phyloP scores from a whole-genome alignment of 2,329 filamentous ascomycete species.

The Tolypocladium tropicale region DNA sequence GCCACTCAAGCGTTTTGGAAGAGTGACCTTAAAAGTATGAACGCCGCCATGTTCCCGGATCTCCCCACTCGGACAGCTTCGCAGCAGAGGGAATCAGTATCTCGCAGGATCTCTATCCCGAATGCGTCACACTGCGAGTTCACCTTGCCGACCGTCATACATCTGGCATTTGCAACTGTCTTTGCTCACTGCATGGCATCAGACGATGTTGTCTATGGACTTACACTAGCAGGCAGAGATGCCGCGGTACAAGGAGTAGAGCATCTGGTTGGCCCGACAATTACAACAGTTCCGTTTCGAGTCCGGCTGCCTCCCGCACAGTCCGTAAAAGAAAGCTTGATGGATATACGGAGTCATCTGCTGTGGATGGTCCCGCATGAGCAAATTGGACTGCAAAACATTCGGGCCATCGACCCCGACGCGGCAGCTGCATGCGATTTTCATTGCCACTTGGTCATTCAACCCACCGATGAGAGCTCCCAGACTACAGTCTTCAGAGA shows the following conservation, averaged over 20 bases:
- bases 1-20: not conserved
- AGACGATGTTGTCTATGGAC: slow-evolving; percentile 4
- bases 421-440: slow-evolving; percentile 1
- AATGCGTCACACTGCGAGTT: slow-evolving; percentile 19
- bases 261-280: slow-evolving; percentile 14
- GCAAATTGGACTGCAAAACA: not conserved
- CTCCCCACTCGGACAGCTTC: not conserved
- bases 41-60: not conserved
- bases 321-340: not conserved
- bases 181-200: slow-evolving; percentile 2
- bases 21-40: not conserved
- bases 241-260: slow-evolving; percentile 5
- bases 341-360: slow-evolving; percentile 1
- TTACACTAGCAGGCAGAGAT: slow-evolving; percentile 4
- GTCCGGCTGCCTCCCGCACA: not conserved
- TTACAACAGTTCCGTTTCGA: slow-evolving; percentile 6
- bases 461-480: not conserved
- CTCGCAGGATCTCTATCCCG: not conserved
- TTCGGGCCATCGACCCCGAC: not conserved
- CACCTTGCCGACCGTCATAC: slow-evolving; percentile 19
- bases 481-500: not conserved
- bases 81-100: not conserved
- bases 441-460: slow-evolving; percentile 1
- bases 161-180: slow-evolving; percentile 3
- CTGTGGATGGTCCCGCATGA: slow-evolving; percentile 1